A percentile compares a stretch with the other conserved stretches of the same genome.
Evolutionary conservation across 1,139 yeast species (phyloP).

Genomic region (Pneumocystis wakefieldiae): DNA sequence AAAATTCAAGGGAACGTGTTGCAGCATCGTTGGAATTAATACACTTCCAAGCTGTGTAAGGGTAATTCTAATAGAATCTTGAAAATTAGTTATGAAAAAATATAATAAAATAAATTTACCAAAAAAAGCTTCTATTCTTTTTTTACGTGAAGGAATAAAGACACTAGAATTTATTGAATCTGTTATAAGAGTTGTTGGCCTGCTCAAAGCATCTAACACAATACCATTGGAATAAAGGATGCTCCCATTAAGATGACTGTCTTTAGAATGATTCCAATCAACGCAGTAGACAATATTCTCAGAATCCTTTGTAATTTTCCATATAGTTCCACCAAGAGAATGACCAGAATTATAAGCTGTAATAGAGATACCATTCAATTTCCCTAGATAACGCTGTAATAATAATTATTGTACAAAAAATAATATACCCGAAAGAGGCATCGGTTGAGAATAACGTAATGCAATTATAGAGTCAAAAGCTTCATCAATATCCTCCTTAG

Average conservation of each 20-base stretch:
- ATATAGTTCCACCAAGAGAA: conserved; percentile 78
- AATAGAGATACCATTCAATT: conserved; percentile 32
- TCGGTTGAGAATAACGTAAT: conserved; percentile 67
- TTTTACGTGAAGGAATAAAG: conserved; percentile 31
- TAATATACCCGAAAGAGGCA: conserved; percentile 22
- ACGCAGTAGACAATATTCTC: conserved; percentile 80
- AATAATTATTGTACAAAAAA: not conserved
- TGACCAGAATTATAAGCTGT: conserved; percentile 90
- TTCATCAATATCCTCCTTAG: conserved; percentile 61
- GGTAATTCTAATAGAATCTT: conserved; percentile 38
- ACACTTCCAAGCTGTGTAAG: conserved; percentile 62
- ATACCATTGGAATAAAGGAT: conserved; percentile 41
- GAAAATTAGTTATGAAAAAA: not conserved
- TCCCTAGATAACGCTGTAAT: not conserved
- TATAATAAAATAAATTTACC: conserved; percentile 29
- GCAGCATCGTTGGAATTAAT: conserved; percentile 74
- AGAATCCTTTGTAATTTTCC: conserved; percentile 60
- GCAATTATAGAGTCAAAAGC: conserved; percentile 56
- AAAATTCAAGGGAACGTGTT: conserved; percentile 66
- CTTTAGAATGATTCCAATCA: conserved; percentile 89
- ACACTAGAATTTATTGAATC: conserved; percentile 42
- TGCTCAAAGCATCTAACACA: conserved; percentile 46
- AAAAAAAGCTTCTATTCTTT: conserved; percentile 43
- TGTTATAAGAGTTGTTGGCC: conserved; percentile 79
- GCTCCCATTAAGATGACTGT: conserved; percentile 72